Evolutionary conservation across 441 rosid genomes (phyloP).

Genomic region (Populus hybrid): DNA sequence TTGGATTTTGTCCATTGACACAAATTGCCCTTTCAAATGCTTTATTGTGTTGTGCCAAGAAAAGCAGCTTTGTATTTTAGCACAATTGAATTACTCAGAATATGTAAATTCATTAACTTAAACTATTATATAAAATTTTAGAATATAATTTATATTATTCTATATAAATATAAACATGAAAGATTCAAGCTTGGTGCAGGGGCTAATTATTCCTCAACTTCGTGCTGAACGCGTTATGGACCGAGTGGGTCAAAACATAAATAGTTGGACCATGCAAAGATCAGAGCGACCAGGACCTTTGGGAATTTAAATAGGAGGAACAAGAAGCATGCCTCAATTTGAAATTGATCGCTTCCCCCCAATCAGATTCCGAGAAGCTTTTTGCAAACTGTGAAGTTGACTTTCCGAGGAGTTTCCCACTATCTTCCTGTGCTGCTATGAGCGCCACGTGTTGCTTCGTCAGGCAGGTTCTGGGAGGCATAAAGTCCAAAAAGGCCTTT

Average conservation of each 20-base stretch:
- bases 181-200: background rate
- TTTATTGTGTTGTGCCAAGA: background rate
- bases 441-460: background rate
- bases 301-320: background rate
- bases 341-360: no score
- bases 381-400: background rate
- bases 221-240: background rate
- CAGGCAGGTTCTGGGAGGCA: background rate
- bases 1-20: background rate
- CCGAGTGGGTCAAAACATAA: background rate
- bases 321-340: background rate
- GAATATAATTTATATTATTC: no score
- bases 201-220: background rate
- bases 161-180: no score
- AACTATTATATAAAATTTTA: no score
- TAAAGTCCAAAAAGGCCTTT: background rate
- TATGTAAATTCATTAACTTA: rapidly evolving
- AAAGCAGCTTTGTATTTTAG: background rate
- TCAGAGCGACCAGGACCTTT: background rate
- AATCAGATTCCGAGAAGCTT: background rate
- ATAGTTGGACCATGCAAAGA: background rate
- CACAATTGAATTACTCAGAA: background rate
- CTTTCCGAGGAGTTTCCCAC: background rate
- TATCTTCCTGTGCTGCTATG: background rate
- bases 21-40: background rate